A percentile compares a stretch with the other conserved stretches of the same genome.
Evolutionary conservation across 441 rosid genomes (phyloP).

Genomic region (Mallotus repandus): DNA sequence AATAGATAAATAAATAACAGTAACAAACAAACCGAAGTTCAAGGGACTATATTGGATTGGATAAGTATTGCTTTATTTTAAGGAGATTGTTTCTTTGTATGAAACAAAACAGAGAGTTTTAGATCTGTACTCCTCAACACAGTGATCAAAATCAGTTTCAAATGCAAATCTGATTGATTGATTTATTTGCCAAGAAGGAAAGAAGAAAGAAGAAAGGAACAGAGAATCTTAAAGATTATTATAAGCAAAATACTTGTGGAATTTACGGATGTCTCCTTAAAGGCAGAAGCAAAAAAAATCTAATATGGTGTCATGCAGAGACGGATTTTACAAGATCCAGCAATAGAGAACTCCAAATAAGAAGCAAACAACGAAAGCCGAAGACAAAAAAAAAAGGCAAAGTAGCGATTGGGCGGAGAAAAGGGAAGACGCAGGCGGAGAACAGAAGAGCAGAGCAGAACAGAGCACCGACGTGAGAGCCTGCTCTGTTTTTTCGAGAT

Average conservation of each 20-base stretch:
- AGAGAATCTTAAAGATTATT: not conserved
- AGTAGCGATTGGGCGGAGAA: not conserved
- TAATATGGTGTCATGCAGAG: not conserved
- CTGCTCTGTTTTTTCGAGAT: not conserved
- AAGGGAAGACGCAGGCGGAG: not conserved
- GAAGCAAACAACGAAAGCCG: not conserved
- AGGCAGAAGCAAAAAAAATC: not conserved
- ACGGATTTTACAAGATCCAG: slow-evolving; percentile 30
- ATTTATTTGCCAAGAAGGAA: too few species aligned
- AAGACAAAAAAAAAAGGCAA: too few species aligned
- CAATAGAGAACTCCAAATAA: slow-evolving; percentile 6
- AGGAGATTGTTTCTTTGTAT: too few species aligned
- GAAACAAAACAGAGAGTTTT: not conserved
- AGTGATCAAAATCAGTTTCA: too few species aligned
- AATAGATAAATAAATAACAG: too few species aligned
- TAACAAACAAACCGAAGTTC: not conserved
- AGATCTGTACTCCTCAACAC: not conserved
- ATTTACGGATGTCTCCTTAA: not conserved
- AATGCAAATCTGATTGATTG: too few species aligned
- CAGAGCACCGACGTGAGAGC: slow-evolving; percentile 2
- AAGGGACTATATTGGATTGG: not conserved
- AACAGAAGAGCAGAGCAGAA: not conserved
- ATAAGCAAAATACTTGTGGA: not conserved
- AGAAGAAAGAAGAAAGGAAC: not conserved
- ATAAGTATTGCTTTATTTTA: not conserved